phyloP scores from a whole-genome alignment of 495 filamentous ascomycete species.

The Amphirosellinia nigrospora region DNA sequence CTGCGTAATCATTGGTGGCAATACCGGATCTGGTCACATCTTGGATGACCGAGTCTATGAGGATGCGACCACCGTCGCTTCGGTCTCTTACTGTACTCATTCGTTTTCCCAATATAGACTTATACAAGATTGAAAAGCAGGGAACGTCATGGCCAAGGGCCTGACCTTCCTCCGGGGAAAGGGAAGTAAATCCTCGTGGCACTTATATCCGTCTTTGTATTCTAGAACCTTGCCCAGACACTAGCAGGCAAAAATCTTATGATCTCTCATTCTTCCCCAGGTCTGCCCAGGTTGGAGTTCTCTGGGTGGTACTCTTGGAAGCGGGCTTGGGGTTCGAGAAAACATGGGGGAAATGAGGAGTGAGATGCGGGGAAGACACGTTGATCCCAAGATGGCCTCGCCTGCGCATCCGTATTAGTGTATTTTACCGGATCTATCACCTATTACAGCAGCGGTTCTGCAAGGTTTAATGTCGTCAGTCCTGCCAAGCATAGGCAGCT shows the following conservation, averaged over 20 bases:
- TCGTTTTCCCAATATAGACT: not conserved
- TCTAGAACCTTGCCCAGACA: slow-evolving; percentile 1
- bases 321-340: not conserved
- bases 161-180: slow-evolving; percentile 2
- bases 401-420: not conserved
- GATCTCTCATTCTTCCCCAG: not conserved
- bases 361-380: slow-evolving; percentile 19
- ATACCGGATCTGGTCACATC: not conserved
- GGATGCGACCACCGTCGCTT: not conserved
- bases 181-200: not conserved
- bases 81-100: not conserved
- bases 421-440: slow-evolving; percentile 17
- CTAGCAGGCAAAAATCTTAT: not conserved
- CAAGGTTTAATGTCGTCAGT: slow-evolving; percentile 10
- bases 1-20: not conserved
- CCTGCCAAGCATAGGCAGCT: slow-evolving; percentile 15
- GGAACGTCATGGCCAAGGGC: not conserved
- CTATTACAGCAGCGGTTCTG: slow-evolving; percentile 2
- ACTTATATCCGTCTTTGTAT: not conserved
- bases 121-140: not conserved
- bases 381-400: not conserved
- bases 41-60: not conserved
- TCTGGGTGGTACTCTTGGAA: not conserved
- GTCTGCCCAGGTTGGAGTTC: not conserved
- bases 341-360: slow-evolving; percentile 20